Percentiles rank a stretch among this genome's conserved stretches.
These are phyloP conservation scores for Cichorium intybus DNA, from an alignment of 140 eudicot species.

Conservation along the genomic window DNA sequence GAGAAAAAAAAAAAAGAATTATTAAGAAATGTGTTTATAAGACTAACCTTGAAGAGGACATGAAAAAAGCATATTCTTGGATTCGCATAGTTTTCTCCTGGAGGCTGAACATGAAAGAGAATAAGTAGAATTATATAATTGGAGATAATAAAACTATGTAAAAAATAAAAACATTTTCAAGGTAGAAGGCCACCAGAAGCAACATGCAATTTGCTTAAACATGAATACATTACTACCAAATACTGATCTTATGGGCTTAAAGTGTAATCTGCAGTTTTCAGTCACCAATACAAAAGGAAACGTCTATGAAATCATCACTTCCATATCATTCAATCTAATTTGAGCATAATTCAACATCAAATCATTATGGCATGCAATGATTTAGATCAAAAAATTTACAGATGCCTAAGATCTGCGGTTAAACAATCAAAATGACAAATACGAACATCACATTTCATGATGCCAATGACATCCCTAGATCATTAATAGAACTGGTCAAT, in stretches of 20 bases:
- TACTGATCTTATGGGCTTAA: not conserved
- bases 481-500: not conserved
- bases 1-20: not conserved
- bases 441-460: constrained; percentile 2
- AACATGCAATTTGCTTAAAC: constrained; percentile 9
- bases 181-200: not conserved
- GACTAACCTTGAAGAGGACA: constrained; percentile 85
- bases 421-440: not conserved
- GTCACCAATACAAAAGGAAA: not conserved
- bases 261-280: not conserved
- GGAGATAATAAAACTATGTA: not conserved
- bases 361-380: constrained; percentile 5
- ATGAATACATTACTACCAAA: not conserved
- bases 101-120: constrained; percentile 46
- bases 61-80: constrained; percentile 95
- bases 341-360: constrained; percentile 2
- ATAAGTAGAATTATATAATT: not conserved
- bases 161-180: not conserved
- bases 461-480: constrained; percentile 9
- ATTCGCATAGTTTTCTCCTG: constrained; percentile 80
- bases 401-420: not conserved
- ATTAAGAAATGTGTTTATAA: not conserved
- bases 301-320: constrained; percentile 1
- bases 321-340: not conserved
- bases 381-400: not conserved